Base-by-base conservation (phyloP, 2,329 filamentous ascomycete genomes). In the Xylariaceae sp. region DNA sequence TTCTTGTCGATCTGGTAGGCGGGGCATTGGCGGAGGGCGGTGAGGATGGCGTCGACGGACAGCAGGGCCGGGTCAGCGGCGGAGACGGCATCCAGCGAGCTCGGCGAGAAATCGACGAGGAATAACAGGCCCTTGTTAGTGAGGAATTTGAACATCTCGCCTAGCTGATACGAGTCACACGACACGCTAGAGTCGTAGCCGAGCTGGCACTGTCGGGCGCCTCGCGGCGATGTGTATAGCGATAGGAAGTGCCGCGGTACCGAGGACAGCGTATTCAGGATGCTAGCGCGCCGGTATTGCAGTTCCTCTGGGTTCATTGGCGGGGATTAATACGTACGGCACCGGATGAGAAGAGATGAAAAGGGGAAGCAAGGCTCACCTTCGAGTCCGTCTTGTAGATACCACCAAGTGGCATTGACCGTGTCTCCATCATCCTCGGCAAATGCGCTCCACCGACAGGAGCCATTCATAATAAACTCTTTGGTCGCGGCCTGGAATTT, bases 161-260 rank as follows among this genome's bases (percentile, higher is more conserved):
- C 88, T 1, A 91, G 79, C 70, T 91, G 88, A 65, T 87, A 91
- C 1, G 83, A 85, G 71, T 91, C 88, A 68, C 88, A 91, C 42
- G 86, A 82, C 1, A 79, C 71, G 58, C 83, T 87, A 2, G 83
- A 84, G 64, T 89, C 86, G 69, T 91, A 91, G 50, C 87, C 87
- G 0, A 89, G 77, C 63, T 83, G 83, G 69, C 88, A 91, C 67
- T 90, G 87, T 6, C 74, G 71, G 34, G 72, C 49, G 30, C 75
- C 70, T 31, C 76, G 77, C n/a, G 84, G 81, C 7, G 86, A 87
- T 1, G 81, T 81, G 68, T 90, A 91, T 0, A 87, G 72, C 5
- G 69, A 67, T 2, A 91, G 72, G 54, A 89, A 90, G 67, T 90
- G 83, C 0, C 75, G 74, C 56, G 85, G 85, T 1, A 90, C 74